Base-by-base conservation (phyloP, 192 early-diverging fungal genomes). In the Dissophora ornata region DNA sequence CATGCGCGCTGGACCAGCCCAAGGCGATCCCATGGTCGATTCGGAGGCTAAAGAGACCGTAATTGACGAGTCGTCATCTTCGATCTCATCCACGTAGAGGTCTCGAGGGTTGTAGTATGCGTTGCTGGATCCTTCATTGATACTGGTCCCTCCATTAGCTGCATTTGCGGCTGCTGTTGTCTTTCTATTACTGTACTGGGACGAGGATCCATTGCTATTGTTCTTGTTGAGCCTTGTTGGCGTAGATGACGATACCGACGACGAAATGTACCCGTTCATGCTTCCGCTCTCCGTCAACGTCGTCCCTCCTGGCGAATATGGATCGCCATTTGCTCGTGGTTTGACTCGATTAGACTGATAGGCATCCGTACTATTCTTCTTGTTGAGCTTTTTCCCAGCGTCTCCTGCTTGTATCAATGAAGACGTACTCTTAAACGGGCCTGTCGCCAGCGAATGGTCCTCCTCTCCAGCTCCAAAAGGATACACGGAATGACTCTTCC, bases 381-480 rank as follows among this genome's bases (percentile, higher is more conserved):
- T 70, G 2, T 55, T 57, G 26, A 36, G 50, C 8, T 36, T 50
- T n/a, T 62, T 67, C 15, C 30, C 42, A 8, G 10, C 19, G 8
- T 67, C 52, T 6, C 67, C 73, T 3, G 62, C 10, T 28, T 77
- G 73, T 18, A 77, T 47, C 36, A 77, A 19, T 7, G 73, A 67
- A 4, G 73, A 36, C 10, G 73, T 77, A 36, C 64, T 67, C 30
- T 62, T 77, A 53, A 77, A 77, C 18, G 73, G 73, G 6, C 73
- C 73, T n/a, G 15, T 40, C 7, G 65, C 12, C 46, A 77, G 29
- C 0, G 70, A 74, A 22, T 65, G 56, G 15, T 65, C 56, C 21
- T 74, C 70, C 2, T 50, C 25, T 7, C 29, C 26, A 16, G 26
- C 47, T 21, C n/a, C 33, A 45, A 62, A 7, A 0, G 60, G 60